Percentiles rank a stretch among this genome's conserved stretches.
Evolutionary conservation across 768 basidiomycete genomes (phyloP).

Genomic region (Amylocystis lapponica): DNA sequence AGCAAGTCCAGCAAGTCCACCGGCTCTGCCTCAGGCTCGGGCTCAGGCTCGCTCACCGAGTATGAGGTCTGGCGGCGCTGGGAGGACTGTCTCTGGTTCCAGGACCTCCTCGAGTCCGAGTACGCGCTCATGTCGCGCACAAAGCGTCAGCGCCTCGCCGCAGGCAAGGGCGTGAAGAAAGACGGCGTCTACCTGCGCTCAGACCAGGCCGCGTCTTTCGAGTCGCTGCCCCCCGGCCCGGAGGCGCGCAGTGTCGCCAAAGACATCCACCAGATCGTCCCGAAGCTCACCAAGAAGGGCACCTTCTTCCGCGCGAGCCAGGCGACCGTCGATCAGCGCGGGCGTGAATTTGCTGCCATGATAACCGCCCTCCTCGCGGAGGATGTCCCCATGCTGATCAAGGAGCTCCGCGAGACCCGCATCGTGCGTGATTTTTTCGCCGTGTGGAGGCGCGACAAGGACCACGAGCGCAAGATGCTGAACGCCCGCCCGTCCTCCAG

Average conservation of each 20-base stretch:
- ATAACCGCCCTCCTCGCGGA: slow-evolving; percentile 53
- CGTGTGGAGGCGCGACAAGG: slow-evolving; percentile 68
- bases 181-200: slow-evolving; percentile 62
- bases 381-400: slow-evolving; percentile 58
- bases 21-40: slow-evolving; percentile 18
- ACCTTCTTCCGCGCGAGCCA: slow-evolving; percentile 69
- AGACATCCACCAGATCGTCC: slow-evolving; percentile 61
- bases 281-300: slow-evolving; percentile 64
- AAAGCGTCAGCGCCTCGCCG: slow-evolving; percentile 60
- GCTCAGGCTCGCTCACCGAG: slow-evolving; percentile 29
- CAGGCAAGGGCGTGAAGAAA: slow-evolving; percentile 74
- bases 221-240: slow-evolving; percentile 81
- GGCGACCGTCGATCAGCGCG: slow-evolving; percentile 58
- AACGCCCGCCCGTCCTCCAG: slow-evolving; percentile 13
- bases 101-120: slow-evolving; percentile 61
- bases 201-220: slow-evolving; percentile 76
- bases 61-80: slow-evolving; percentile 78
- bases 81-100: slow-evolving; percentile 80
- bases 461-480: slow-evolving; percentile 42
- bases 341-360: slow-evolving; percentile 52
- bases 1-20: slow-evolving; percentile 6
- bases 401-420: slow-evolving; percentile 54
- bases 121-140: slow-evolving; percentile 57
- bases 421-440: slow-evolving; percentile 74
- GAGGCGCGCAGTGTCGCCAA: slow-evolving; percentile 67